These are phyloP conservation scores for Vitis rupestris DNA, from an alignment of 164 flowering plant species.

Conservation along the genomic window DNA sequence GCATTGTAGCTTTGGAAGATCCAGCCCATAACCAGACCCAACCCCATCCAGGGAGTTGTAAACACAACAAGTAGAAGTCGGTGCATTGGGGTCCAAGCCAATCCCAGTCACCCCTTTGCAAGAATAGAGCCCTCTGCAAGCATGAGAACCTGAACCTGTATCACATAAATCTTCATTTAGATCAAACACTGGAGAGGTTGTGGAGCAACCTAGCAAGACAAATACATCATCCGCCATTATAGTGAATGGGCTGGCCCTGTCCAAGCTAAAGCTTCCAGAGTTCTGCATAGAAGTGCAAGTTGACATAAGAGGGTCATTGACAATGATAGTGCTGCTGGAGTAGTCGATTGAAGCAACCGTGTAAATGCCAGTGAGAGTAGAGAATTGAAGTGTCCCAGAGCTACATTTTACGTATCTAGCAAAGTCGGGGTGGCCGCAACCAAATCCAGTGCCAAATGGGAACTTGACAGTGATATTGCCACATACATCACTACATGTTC, in stretches of 20 bases:
- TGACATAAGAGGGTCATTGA: conserved; percentile 63
- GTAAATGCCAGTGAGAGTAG: conserved; percentile 49
- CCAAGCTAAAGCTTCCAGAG: conserved; percentile 66
- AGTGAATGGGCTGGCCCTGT: conserved; percentile 43
- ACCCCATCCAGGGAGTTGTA: conserved; percentile 34
- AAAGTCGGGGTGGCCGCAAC: conserved; percentile 70
- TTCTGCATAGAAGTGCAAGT: conserved; percentile 65
- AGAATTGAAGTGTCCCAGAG: conserved; percentile 37
- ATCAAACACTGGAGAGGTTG: conserved; percentile 57
- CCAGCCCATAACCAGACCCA: conserved; percentile 40
- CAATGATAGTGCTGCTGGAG: conserved; percentile 26
- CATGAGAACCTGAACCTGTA: conserved; percentile 46
- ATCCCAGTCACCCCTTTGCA: conserved; percentile 58
- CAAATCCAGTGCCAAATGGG: conserved; percentile 59
- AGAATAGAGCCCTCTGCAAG: conserved; percentile 58
- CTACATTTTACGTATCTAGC: conserved; percentile 45
- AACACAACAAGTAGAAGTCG: conserved; percentile 58
- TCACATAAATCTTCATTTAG: conserved; percentile 36
- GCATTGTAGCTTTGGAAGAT: conserved; percentile 69
- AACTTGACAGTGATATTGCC: conserved; percentile 46
- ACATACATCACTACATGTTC: conserved; percentile 36
- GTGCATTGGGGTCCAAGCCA: conserved; percentile 52
- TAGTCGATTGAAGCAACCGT: conserved; percentile 49
- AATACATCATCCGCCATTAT: conserved; percentile 30
- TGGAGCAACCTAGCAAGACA: conserved; percentile 64